A percentile compares a stretch with the other conserved stretches of the same genome.
Conservation (phyloP, 225 moss, liverwort and hornwort species). For the Physcomitrium patens region DNA sequence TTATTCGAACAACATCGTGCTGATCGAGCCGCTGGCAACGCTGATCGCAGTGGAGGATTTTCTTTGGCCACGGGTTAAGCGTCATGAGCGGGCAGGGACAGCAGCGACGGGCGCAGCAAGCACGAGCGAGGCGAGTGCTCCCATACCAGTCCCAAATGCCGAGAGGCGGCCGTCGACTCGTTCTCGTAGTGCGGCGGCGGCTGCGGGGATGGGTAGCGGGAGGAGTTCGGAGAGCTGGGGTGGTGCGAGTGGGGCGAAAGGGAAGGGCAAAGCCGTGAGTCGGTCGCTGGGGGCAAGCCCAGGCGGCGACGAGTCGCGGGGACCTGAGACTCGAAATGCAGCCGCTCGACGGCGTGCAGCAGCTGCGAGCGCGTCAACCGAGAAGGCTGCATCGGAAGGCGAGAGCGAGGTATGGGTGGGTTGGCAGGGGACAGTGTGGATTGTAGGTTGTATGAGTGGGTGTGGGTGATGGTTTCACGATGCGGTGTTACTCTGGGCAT, state of each 20-base stretch:
- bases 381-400: constrained; percentile 58
- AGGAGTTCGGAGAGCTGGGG: constrained; percentile 55
- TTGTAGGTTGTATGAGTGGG: too few relatives aligned
- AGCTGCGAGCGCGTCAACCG: constrained; percentile 71
- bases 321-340: constrained; percentile 98
- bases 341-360: constrained; percentile 94
- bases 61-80: constrained; percentile 97
- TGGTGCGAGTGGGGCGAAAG: constrained; percentile 66
- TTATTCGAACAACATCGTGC: constrained; percentile 88
- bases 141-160: constrained; percentile 58
- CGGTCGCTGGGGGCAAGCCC: constrained; percentile 59
- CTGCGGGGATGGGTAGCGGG: constrained; percentile 41
- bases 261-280: constrained; percentile 90
- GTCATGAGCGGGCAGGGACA: constrained; percentile 59
- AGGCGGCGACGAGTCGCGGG: constrained; percentile 73
- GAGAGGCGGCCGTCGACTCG: constrained; percentile 79
- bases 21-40: constrained; percentile 95
- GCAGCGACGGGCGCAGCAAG: constrained; percentile 57
- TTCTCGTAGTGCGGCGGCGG: constrained; percentile 75
- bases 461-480: too few relatives aligned
- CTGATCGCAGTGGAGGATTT: constrained; percentile 93
- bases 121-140: constrained; percentile 65
- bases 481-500: too few relatives aligned
- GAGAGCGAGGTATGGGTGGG: constrained; percentile 88
- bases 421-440: background rate